phyloP scores from a whole-genome alignment of 2,329 filamentous ascomycete species.

The Colletotrichum sp. region DNA sequence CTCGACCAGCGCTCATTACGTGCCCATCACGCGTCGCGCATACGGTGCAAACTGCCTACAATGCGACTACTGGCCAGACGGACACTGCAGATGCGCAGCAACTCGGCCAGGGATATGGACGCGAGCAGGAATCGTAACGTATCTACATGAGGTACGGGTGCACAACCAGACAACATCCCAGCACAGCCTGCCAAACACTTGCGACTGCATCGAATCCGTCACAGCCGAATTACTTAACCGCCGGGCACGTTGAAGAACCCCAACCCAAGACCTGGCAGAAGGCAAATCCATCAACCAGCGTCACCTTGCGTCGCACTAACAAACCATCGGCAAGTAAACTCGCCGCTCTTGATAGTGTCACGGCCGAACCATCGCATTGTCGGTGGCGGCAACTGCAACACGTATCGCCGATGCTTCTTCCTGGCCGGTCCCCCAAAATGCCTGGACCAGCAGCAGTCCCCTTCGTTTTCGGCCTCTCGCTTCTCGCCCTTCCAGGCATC shows the following conservation, averaged over 20 bases:
- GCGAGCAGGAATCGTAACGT: neutral
- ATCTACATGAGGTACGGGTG: neutral
- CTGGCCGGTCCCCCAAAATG: neutral
- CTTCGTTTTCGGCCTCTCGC: neutral
- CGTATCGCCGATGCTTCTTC: neutral
- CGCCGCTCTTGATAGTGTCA: neutral
- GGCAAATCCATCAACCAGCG: neutral
- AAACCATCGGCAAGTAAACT: neutral
- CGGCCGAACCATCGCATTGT: constrained; percentile 1
- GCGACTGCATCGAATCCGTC: neutral
- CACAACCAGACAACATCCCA: neutral
- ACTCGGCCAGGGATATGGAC: neutral
- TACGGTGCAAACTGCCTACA: neutral
- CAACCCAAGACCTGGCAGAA: neutral
- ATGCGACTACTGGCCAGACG: neutral
- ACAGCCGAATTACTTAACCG: neutral
- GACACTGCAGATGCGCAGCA: neutral
- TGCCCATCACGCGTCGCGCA: neutral
- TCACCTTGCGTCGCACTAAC: neutral
- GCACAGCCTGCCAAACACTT: neutral
- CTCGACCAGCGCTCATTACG: neutral
- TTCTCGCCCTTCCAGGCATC: neutral
- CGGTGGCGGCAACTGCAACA: constrained; percentile 8
- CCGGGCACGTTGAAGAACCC: neutral
- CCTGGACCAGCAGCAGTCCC: neutral